phyloP scores from a whole-genome alignment of 257 asterid species.

The Thymus mandschuricus region DNA sequence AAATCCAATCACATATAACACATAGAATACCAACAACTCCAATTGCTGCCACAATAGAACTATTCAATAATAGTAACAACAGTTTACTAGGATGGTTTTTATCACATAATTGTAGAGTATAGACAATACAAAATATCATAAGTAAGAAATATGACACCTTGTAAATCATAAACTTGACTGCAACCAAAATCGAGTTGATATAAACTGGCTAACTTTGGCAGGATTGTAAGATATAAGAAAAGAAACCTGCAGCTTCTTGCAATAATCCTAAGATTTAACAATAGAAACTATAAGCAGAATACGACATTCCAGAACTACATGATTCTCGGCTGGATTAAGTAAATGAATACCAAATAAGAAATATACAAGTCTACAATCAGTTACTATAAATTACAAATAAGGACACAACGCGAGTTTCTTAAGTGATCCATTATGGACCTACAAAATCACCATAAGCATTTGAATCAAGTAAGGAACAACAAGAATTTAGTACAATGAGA shows the following conservation, averaged over 20 bases:
- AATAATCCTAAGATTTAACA: conserved; percentile 18
- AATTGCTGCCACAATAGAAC: not conserved
- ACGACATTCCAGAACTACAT: conserved; percentile 18
- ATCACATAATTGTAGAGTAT: not conserved
- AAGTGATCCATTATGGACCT: conserved; percentile 19
- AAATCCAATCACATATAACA: conserved; percentile 3
- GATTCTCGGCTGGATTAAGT: not conserved
- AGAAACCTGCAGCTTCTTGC: conserved; percentile 2
- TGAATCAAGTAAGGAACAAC: not conserved
- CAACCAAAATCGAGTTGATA: conserved; percentile 21
- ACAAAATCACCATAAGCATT: conserved; percentile 9
- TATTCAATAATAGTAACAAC: not conserved
- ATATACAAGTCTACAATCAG: conserved; percentile 2
- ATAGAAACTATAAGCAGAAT: conserved; percentile 17
- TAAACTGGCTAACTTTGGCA: not conserved
- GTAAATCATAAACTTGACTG: conserved; percentile 23
- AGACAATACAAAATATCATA: not conserved
- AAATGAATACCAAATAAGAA: not conserved
- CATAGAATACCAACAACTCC: not conserved
- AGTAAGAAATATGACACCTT: conserved; percentile 6
- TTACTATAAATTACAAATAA: not conserved
- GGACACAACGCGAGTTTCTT: conserved; percentile 12
- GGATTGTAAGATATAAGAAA: conserved; percentile 5
- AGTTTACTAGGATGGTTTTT: not conserved
- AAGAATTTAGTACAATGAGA: not conserved